Percentiles rank a stretch among this genome's conserved stretches.
phyloP scores from a whole-genome alignment of 208 protist genomes.

The Crithidia expoeki region DNA sequence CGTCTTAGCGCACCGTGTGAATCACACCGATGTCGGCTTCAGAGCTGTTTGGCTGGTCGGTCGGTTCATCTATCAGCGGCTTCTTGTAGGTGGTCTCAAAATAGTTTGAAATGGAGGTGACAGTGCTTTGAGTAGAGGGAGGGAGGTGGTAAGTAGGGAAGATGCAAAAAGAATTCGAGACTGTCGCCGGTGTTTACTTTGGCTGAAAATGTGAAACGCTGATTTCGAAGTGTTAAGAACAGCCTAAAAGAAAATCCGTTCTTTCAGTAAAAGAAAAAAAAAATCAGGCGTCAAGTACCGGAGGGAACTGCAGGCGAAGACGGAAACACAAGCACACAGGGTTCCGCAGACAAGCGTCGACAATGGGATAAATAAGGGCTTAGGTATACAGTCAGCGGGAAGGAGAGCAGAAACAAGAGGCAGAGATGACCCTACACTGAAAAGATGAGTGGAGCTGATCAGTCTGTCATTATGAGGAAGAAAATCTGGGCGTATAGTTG shows the following conservation, averaged over 20 bases:
- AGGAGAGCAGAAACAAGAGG: no score
- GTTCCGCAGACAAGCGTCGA: no score
- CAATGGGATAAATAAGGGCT: no score
- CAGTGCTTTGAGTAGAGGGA: not conserved
- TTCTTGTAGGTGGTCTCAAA: not conserved
- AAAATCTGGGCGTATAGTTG: no score
- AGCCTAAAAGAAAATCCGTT: not conserved
- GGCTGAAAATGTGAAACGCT: no score
- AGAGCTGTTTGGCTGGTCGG: slow-evolving; percentile 2
- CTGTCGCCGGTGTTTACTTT: no score
- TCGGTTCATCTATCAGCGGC: slow-evolving; percentile 8
- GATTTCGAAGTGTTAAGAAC: not conserved
- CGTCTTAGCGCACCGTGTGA: slow-evolving; percentile 10
- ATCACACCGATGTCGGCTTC: slow-evolving; percentile 1
- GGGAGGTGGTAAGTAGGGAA: not conserved
- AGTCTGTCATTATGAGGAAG: no score
- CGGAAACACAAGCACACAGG: not conserved
- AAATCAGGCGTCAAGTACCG: no score
- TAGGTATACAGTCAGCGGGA: no score
- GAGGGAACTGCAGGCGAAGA: no score
- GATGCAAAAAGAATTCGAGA: not conserved
- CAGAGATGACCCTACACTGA: no score
- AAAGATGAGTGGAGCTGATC: no score
- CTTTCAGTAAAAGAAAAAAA: not conserved
- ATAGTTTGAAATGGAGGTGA: not conserved